These are phyloP conservation scores for Quercus alba DNA, from an alignment of 306 rosid genomes.

Conservation along the genomic window DNA sequence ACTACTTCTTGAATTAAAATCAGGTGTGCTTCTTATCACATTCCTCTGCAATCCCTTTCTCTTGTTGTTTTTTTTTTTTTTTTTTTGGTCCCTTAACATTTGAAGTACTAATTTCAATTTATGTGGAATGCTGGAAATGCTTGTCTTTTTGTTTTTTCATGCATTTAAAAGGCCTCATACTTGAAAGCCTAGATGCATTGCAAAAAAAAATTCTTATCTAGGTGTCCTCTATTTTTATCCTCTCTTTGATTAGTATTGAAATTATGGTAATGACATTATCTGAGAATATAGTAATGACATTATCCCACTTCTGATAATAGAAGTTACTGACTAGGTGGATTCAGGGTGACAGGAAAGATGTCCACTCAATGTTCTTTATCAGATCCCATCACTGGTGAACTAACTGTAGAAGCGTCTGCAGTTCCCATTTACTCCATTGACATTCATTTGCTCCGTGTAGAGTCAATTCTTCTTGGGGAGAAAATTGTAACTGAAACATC, in stretches of 20 bases:
- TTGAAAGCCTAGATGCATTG: neutral
- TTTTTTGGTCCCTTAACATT: too few species aligned
- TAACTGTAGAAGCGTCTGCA: conserved; percentile 81
- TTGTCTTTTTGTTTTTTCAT: conserved; percentile 6
- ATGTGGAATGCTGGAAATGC: neutral
- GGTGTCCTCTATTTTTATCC: neutral
- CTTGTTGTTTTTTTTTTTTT: neutral
- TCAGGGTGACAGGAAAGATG: conserved; percentile 81
- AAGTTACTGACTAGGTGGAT: conserved; percentile 65
- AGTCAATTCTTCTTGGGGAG: conserved; percentile 86
- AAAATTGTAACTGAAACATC: conserved; percentile 75
- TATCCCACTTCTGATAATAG: conserved; percentile 21
- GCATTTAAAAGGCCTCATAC: neutral
- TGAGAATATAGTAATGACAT: conserved; percentile 3
- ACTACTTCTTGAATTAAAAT: conserved; percentile 77
- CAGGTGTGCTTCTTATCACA: conserved; percentile 46
- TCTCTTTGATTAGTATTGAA: neutral
- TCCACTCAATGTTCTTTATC: conserved; percentile 73
- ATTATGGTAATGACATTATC: conserved; percentile 8
- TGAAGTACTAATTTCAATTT: too few species aligned
- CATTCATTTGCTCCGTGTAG: conserved; percentile 76
- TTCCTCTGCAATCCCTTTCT: neutral
- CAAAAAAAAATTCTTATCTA: neutral
- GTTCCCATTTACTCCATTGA: conserved; percentile 81
- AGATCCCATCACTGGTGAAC: conserved; percentile 71